Base-by-base conservation (phyloP, 345 rosid species). In the Geranium rotundifolium region DNA sequence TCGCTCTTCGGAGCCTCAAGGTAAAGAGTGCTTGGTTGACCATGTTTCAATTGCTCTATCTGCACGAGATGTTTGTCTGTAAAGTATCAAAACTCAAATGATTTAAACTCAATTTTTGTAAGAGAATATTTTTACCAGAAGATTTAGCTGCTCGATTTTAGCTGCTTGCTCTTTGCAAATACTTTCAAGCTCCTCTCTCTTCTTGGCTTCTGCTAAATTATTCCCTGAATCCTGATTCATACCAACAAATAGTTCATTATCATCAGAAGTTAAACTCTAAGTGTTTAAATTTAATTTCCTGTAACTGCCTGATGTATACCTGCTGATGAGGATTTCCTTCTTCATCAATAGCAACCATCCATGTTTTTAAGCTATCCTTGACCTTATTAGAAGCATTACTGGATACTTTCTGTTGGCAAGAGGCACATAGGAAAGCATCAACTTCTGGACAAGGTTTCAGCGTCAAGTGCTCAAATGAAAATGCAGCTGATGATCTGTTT, bases 391-490 rank as follows among this genome's bases (percentile, higher is more conserved):
- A 55, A 37, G 66, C 70, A 29, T 60, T 59, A 27, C 79, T 80
- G 19, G 82, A 23, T 49, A 29, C 62, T 72, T 76, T 89, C 50
- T 73, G 72, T 65, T 67, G 80, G 79, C 97, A 92, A 65, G 91
- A 79, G 58, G 84, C 74, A 76, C 98, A 87, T 30, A 89, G 73
- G 60, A 80, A 59, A 50, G 75, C 68, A 49, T 85, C 91, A 50
- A 78, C 82, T 76, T 85, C 87, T 20, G 77, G 74, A 69, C 79
- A 74, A 57, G 86, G 85, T 71, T 81, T 83, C 76, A 84, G 64
- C 29, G 83, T 73, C 73, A 89, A 78, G 80, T 84, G 82, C 65
- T 87, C 95, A 64, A 89, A 89, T 52, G 95, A 89, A 72, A 87
- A 84, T 20, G 85, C 74, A 68, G 83, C 81, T 67, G 88, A 72